Evolutionary conservation across 495 filamentous ascomycete genomes (phyloP), one percentile per base, ranked within the genome.

Genomic region (Copromyces sp.): DNA sequence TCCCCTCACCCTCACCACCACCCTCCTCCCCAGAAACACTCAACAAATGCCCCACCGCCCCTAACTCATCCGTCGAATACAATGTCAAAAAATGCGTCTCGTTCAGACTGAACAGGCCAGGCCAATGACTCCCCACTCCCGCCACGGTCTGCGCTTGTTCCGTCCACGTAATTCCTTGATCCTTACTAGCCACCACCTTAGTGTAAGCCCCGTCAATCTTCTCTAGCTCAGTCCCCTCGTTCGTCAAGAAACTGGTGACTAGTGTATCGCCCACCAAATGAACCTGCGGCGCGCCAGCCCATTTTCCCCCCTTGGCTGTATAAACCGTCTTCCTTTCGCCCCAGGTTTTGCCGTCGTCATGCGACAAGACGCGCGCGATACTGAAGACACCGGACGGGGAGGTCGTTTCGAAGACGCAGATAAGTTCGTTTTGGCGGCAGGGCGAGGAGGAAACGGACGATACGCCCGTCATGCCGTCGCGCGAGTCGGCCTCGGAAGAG

Each of bases 241-340:
- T 86, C 1, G 88, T 90, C 86, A 89, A 87, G 75, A 91, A 90
- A 40, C 86, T 85, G 0, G 83, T 83, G 3, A 87, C 87, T 69
- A 91, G 70, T 2, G 83, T 86, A 9, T 86, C 87, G 45, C 90
- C 88, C 0, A 85, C 87, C 12, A 85, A 86, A 17, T 83, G 77
- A 39, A 91, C 84, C 75, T 89, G 86, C 40, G 89, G 89, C 29
- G 89, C 85, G 2, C 87, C 87, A 0, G 87, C 87, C 73, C 87
- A 85, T 20, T 72, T 75, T 17, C 82, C 80, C 3, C 83, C 83
- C 0, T 74, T 77, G 0, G 83, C 82, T 4, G 83, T 84, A 75
- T 87, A 90, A 0, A 90, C 82, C 14, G 80, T 71, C 8, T 71
- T 29, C 0, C 73, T 32, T 12, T 61, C 40, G 35, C 42, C 20